phyloP scores from a whole-genome alignment of 2,329 filamentous ascomycete species.

The Verticillium tricorpus region DNA sequence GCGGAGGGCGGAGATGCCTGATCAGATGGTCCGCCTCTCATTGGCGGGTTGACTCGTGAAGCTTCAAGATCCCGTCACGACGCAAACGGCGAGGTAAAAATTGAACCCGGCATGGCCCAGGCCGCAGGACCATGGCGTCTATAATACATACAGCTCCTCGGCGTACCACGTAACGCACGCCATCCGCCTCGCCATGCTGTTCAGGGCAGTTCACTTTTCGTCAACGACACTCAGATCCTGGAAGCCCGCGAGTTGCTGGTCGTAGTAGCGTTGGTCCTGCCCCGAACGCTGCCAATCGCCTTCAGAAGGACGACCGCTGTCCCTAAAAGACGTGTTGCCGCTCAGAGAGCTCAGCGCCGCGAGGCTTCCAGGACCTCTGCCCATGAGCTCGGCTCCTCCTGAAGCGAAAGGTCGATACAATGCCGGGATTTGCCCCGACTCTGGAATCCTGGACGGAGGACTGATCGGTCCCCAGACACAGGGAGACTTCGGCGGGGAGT shows the following conservation, averaged over 20 bases:
- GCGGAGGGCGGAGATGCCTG: neutral
- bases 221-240: neutral
- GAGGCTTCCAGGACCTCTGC: neutral
- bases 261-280: neutral
- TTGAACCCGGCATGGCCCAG: neutral
- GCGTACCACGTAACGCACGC: no score
- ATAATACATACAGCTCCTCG: neutral
- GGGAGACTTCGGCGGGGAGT: conserved; percentile 8
- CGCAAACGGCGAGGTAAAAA: neutral
- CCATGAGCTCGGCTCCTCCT: neutral
- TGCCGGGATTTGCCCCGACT: neutral
- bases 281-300: neutral
- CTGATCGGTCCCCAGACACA: conserved; percentile 24
- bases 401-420: neutral
- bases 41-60: neutral
- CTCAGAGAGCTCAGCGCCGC: neutral
- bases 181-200: neutral
- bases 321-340: neutral
- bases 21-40: neutral
- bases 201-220: neutral
- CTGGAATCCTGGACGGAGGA: conserved; percentile 16
- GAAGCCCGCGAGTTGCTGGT: neutral
- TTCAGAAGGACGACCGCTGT: neutral
- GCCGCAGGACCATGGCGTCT: neutral
- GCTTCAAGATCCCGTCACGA: neutral